A percentile compares a stretch with the other conserved stretches of the same genome.
Conservation (phyloP, 768 basidiomycete genomes). For the Lyophyllum atratum region DNA sequence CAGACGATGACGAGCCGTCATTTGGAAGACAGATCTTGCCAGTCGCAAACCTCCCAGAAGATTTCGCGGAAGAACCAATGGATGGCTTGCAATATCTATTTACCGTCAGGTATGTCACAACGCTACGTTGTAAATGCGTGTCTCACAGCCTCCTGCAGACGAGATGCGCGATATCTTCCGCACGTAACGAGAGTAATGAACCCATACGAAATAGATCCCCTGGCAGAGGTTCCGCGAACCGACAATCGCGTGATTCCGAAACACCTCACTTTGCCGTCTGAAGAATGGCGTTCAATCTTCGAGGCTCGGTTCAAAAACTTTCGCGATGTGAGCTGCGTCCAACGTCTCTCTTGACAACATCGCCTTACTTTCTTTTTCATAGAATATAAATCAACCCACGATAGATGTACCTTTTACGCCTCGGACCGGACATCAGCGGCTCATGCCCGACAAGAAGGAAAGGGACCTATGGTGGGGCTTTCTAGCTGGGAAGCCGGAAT, state of each 20-base stretch:
- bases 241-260: conserved; percentile 23
- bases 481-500: conserved; percentile 65
- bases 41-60: conserved; percentile 74
- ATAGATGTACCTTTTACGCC: conserved; percentile 42
- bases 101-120: conserved; percentile 62
- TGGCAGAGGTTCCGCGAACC: conserved; percentile 7
- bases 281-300: conserved; percentile 66
- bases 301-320: conserved; percentile 65
- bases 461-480: conserved; percentile 83
- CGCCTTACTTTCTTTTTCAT: conserved; percentile 10
- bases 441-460: conserved; percentile 71
- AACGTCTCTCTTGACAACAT: not conserved
- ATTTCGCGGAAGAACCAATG: conserved; percentile 63
- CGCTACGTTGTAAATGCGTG: not conserved
- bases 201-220: conserved; percentile 55
- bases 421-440: conserved; percentile 27
- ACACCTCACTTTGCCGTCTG: conserved; percentile 53
- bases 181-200: conserved; percentile 65
- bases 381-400: conserved; percentile 73
- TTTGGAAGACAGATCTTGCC: conserved; percentile 76
- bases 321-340: conserved; percentile 50
- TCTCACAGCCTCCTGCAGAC: conserved; percentile 41
- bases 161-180: conserved; percentile 70
- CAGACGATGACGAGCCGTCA: conserved; percentile 60
- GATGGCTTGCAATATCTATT: conserved; percentile 84